Percentiles rank a stretch among this genome's conserved stretches.
phyloP scores from a whole-genome alignment of 75 land plant genomes.

The Gnetum montanum region DNA sequence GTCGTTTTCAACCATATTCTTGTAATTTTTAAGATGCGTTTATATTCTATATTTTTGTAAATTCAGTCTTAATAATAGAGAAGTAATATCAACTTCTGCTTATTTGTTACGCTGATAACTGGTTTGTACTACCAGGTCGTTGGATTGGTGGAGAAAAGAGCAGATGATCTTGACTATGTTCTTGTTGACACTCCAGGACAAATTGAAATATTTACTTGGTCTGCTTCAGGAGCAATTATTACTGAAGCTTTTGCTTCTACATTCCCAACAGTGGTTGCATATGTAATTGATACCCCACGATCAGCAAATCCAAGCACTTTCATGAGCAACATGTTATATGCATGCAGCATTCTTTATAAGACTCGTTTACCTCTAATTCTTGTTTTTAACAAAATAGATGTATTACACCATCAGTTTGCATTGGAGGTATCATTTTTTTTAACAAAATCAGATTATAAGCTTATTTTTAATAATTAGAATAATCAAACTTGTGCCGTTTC shows the following conservation, averaged over 20 bases:
- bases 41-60: no score
- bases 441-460: not conserved
- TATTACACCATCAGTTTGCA: slow-evolving; percentile 90
- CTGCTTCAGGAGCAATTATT: slow-evolving; percentile 96
- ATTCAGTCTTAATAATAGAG: no score
- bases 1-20: no score
- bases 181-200: slow-evolving; percentile 99
- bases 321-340: slow-evolving; percentile 99
- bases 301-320: slow-evolving; percentile 85
- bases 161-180: slow-evolving; percentile 92
- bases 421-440: slow-evolving; percentile 65
- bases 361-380: slow-evolving; percentile 76
- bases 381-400: slow-evolving; percentile 90
- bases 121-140: slow-evolving; percentile 79
- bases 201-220: slow-evolving; percentile 99
- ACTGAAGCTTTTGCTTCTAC: slow-evolving; percentile 99
- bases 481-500: not conserved
- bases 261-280: slow-evolving; percentile 85
- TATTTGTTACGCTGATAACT: no score
- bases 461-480: not conserved
- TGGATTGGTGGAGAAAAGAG: slow-evolving; percentile 78
- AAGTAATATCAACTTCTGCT: no score
- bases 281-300: slow-evolving; percentile 96
- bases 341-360: slow-evolving; percentile 96
- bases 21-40: no score